Evolutionary conservation across 139 green algal genomes (phyloP).

Genomic region (Microglena sp.): DNA sequence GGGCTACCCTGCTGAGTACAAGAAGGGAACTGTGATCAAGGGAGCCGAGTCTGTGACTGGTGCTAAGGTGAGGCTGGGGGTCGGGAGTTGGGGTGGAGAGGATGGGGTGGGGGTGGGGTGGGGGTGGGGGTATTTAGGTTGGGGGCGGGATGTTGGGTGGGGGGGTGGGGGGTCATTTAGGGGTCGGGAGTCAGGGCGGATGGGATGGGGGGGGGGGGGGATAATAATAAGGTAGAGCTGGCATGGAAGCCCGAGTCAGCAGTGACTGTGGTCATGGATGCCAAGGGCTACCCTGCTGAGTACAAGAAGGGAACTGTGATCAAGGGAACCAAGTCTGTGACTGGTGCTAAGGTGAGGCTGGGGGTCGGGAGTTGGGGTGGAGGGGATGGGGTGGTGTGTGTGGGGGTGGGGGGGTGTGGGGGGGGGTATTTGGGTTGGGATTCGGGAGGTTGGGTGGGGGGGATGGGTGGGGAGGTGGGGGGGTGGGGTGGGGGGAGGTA

Average conservation of each 20-base stretch:
- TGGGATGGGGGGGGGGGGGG: too few relatives aligned
- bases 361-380: too few relatives aligned
- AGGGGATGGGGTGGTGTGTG: too few relatives aligned
- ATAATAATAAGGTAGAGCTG: too few relatives aligned
- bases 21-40: conserved; percentile 71
- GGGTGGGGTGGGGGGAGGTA: too few relatives aligned
- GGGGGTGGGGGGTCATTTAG: not conserved
- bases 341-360: conserved; percentile 52
- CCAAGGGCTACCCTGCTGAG: conserved; percentile 86
- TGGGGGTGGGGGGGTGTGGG: too few relatives aligned
- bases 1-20: conserved; percentile 89
- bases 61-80: conserved; percentile 52
- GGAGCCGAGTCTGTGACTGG: conserved; percentile 43
- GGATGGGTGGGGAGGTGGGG: too few relatives aligned
- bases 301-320: conserved; percentile 85
- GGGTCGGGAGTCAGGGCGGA: not conserved
- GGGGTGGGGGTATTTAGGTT: too few relatives aligned
- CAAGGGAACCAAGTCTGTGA: conserved; percentile 42
- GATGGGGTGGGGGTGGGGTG: not conserved
- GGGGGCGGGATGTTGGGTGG: too few relatives aligned
- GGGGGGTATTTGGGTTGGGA: too few relatives aligned
- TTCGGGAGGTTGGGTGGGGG: too few relatives aligned
- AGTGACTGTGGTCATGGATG: conserved; percentile 85
- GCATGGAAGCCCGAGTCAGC: conserved; percentile 33
- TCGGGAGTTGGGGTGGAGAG: not conserved